A percentile compares a stretch with the other conserved stretches of the same genome.
phyloP scores from a whole-genome alignment of 2,329 filamentous ascomycete species.

The Penicillium sp. region DNA sequence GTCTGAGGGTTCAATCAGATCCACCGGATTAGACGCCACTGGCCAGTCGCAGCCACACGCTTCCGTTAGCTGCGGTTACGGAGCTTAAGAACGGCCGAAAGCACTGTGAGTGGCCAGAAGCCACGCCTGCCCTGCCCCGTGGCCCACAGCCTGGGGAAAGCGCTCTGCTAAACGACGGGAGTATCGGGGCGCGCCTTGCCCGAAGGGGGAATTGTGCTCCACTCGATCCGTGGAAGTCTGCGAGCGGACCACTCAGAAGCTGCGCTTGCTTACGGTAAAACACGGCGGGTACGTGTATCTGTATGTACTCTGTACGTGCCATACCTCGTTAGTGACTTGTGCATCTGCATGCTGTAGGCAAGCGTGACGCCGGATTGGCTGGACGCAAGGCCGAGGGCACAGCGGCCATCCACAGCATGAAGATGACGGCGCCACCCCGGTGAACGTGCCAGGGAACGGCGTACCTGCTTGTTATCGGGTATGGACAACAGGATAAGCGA shows the following conservation, averaged over 20 bases:
- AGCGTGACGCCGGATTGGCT: conserved; percentile 1
- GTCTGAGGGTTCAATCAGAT: conserved; percentile 8
- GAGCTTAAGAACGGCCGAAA: background rate
- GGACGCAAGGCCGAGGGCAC: background rate
- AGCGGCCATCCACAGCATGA: background rate
- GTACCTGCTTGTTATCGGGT: conserved; percentile 10
- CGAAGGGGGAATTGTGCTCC: background rate
- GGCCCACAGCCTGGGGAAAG: conserved; percentile 1
- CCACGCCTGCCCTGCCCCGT: background rate
- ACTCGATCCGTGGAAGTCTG: background rate
- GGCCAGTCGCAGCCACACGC: background rate
- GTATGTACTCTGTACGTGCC: background rate
- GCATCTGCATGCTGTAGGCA: background rate
- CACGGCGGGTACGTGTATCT: background rate
- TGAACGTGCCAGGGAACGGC: conserved; percentile 11
- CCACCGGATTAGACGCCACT: background rate
- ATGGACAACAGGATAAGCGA: too few relatives aligned
- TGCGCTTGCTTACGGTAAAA: background rate
- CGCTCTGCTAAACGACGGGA: background rate
- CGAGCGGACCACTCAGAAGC: background rate
- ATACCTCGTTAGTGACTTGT: background rate
- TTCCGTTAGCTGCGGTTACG: conserved; percentile 9
- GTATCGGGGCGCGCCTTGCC: background rate
- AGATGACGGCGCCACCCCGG: conserved; percentile 6
- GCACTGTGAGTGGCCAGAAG: conserved; percentile 6